Conservation (phyloP, 352 stramenopile species). For the Phytophthora sansomeana region DNA sequence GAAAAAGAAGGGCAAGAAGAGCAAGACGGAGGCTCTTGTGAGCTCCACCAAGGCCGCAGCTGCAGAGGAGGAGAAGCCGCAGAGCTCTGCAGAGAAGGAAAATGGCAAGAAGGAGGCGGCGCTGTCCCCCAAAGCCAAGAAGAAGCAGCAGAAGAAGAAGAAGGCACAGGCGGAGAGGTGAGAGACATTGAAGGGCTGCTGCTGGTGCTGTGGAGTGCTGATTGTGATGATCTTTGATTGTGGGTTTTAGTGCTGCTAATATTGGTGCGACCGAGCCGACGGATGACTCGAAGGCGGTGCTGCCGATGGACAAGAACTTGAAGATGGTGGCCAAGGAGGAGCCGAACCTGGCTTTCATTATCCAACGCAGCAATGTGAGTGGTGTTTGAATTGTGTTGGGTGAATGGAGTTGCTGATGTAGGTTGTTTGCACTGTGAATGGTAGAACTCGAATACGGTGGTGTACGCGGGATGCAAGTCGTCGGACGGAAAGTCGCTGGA, state of each 20-base stretch:
- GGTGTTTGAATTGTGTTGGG: background rate
- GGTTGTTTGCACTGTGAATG: conserved; percentile 1
- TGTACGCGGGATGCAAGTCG: conserved; percentile 69
- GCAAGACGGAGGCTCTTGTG: conserved; percentile 12
- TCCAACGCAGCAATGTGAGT: conserved; percentile 86
- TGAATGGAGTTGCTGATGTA: background rate
- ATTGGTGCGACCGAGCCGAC: conserved; percentile 2
- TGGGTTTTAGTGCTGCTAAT: conserved; percentile 19
- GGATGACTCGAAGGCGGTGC: conserved; percentile 24
- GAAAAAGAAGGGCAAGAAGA: conserved; percentile 54
- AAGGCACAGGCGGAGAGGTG: conserved; percentile 27
- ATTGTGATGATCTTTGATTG: background rate
- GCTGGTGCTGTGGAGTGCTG: background rate
- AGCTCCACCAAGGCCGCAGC: conserved; percentile 17
- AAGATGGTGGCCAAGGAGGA: conserved; percentile 74
- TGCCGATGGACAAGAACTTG: conserved; percentile 77
- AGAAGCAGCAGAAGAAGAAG: conserved; percentile 50
- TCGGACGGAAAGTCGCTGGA: conserved; percentile 61
- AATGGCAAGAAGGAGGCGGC: conserved; percentile 9
- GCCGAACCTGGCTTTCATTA: conserved; percentile 85
- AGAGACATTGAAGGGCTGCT: background rate
- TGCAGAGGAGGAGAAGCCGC: conserved; percentile 12
- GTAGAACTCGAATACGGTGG: conserved; percentile 88
- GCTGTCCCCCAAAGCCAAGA: conserved; percentile 37
- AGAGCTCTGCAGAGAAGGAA: conserved; percentile 10